A percentile compares a stretch with the other conserved stretches of the same genome.
Evolutionary conservation across 75 land plant genomes (phyloP).

Genomic region (Gnetum montanum): DNA sequence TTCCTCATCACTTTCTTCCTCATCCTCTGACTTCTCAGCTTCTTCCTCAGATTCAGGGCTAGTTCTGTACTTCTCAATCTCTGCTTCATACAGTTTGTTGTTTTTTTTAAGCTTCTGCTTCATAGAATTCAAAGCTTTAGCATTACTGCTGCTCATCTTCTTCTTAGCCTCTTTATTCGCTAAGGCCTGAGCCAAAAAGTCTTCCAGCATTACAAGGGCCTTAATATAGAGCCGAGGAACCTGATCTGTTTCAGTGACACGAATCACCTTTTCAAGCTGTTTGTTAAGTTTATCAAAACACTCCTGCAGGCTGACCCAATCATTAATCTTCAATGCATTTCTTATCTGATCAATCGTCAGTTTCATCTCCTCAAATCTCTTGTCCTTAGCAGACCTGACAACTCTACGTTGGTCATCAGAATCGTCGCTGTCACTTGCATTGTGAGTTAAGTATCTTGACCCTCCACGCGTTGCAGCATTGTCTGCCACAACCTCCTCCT

Average conservation of each 20-base stretch:
- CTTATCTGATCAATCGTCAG: conserved; percentile 81
- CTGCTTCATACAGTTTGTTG: conserved; percentile 70
- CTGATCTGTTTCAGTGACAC: conserved; percentile 57
- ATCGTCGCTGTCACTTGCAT: conserved; percentile 53
- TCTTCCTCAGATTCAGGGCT: conserved; percentile 62
- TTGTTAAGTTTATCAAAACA: conserved; percentile 85
- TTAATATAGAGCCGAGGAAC: conserved; percentile 69
- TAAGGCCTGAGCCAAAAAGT: conserved; percentile 53
- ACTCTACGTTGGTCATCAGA: conserved; percentile 64
- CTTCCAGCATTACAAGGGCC: conserved; percentile 83
- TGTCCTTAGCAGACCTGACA: conserved; percentile 72
- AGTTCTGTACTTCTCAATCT: conserved; percentile 58
- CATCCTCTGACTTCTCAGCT: conserved; percentile 26
- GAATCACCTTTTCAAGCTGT: conserved; percentile 84
- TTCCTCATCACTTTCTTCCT: conserved; percentile 24
- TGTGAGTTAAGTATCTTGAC: conserved; percentile 18
- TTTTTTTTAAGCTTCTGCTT: conserved; percentile 88
- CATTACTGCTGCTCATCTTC: conserved; percentile 86
- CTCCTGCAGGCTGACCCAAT: conserved; percentile 89
- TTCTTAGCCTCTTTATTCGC: conserved; percentile 86
- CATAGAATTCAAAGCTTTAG: conserved; percentile 86
- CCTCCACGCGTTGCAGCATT: conserved; percentile 18
- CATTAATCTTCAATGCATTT: conserved; percentile 84
- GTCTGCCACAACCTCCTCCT: conserved; percentile 7
- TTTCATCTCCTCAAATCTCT: conserved; percentile 65